Evolutionary conservation across 1,139 yeast genomes (phyloP).

Genomic region (Debaryomyces sp.): DNA sequence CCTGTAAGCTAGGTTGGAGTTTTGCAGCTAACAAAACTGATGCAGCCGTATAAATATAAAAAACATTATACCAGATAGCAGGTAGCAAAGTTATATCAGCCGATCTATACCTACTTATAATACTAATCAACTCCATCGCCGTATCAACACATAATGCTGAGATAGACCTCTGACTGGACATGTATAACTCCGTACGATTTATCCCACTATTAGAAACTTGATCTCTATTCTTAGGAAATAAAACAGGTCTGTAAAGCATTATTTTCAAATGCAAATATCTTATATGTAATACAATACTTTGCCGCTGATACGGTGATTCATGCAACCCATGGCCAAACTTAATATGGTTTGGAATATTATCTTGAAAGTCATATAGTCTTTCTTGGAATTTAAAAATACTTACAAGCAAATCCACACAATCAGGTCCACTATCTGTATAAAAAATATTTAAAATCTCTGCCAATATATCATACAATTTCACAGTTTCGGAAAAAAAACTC

Average conservation of each 20-base stretch:
- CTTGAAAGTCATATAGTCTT: slow-evolving; percentile 11
- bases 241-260: slow-evolving; percentile 14
- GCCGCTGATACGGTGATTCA: slow-evolving; percentile 14
- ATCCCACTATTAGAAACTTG: neutral
- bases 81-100: slow-evolving; percentile 14
- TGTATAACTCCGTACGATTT: slow-evolving; percentile 12
- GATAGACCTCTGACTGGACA: slow-evolving; percentile 12
- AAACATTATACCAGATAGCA: slow-evolving; percentile 17
- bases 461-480: slow-evolving; percentile 15
- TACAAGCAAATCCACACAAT: slow-evolving; percentile 11
- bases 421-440: slow-evolving; percentile 10
- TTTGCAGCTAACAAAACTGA: slow-evolving; percentile 16
- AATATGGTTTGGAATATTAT: slow-evolving; percentile 13
- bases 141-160: slow-evolving; percentile 13
- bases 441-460: slow-evolving; percentile 14
- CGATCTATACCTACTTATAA: slow-evolving; percentile 12
- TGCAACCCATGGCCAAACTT: slow-evolving; percentile 9
- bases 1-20: slow-evolving; percentile 12
- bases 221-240: slow-evolving; percentile 11
- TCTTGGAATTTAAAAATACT: slow-evolving; percentile 14
- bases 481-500: slow-evolving; percentile 14
- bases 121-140: slow-evolving; percentile 13
- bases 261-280: slow-evolving; percentile 14
- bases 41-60: slow-evolving; percentile 15
- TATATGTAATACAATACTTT: slow-evolving; percentile 15